Percentiles rank a stretch among this genome's conserved stretches.
Conservation (phyloP, 163 green algal species). For the Scenedesmus sp. region DNA sequence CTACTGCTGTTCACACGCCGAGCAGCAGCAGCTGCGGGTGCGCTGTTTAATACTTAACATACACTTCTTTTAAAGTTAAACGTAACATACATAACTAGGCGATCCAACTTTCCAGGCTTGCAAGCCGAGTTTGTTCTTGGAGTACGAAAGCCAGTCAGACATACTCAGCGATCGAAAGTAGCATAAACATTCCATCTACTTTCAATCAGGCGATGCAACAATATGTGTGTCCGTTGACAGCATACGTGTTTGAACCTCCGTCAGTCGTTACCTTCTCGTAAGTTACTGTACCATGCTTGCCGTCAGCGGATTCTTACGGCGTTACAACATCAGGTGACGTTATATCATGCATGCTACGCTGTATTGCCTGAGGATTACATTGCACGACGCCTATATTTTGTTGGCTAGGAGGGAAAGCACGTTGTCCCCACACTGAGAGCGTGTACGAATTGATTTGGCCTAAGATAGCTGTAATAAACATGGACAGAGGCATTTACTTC, state of each 20-base stretch:
- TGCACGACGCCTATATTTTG: too few relatives aligned
- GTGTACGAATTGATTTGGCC: background rate
- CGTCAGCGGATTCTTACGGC: too few relatives aligned
- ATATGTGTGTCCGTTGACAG: too few relatives aligned
- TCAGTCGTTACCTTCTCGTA: background rate
- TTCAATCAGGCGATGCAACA: too few relatives aligned
- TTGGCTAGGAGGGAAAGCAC: background rate
- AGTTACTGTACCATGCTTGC: background rate
- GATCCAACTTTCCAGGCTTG: background rate
- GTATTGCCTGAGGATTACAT: too few relatives aligned
- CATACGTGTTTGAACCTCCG: background rate
- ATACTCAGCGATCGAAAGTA: background rate
- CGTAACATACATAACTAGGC: background rate
- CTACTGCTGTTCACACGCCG: background rate
- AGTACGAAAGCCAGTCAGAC: background rate
- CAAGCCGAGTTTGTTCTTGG: background rate
- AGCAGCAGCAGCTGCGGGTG: background rate
- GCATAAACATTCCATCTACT: too few relatives aligned
- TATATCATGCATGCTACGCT: too few relatives aligned
- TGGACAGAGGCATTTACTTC: constrained; percentile 44
- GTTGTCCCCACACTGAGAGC: background rate
- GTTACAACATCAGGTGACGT: too few relatives aligned
- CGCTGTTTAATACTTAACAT: background rate
- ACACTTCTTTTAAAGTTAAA: background rate
- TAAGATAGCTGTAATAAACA: background rate